Percentiles rank a stretch among this genome's conserved stretches.
Conservation (phyloP, 495 filamentous ascomycete genomes). For the Daldinia caldariorum region DNA sequence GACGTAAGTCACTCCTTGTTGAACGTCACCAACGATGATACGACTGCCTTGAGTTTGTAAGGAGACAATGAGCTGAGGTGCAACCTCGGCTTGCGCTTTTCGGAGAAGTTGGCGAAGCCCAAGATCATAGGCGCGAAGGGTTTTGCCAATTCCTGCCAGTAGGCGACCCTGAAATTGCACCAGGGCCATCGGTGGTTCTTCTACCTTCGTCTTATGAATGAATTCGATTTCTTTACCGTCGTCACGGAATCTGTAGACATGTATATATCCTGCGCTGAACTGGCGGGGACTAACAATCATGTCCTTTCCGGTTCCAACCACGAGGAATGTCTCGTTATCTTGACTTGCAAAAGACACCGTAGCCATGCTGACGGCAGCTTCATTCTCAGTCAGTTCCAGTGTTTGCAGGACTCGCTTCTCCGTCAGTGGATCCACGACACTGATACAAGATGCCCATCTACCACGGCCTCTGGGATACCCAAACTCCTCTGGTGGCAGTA, state of each 20-base stretch:
- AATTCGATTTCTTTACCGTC: slow-evolving; percentile 89
- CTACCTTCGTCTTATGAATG: slow-evolving; percentile 93
- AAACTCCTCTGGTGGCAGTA: slow-evolving; percentile 83
- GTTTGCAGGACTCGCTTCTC: slow-evolving; percentile 76
- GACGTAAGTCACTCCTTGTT: slow-evolving; percentile 88
- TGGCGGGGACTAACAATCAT: slow-evolving; percentile 79
- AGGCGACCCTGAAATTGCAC: slow-evolving; percentile 92
- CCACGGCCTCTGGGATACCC: slow-evolving; percentile 84
- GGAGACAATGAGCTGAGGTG: slow-evolving; percentile 82
- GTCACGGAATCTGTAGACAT: slow-evolving; percentile 91
- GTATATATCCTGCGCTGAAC: slow-evolving; percentile 81
- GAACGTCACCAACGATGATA: slow-evolving; percentile 90
- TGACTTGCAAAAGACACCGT: slow-evolving; percentile 86
- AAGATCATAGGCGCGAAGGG: slow-evolving; percentile 87
- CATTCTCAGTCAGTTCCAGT: slow-evolving; percentile 87
- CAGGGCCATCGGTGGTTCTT: slow-evolving; percentile 87
- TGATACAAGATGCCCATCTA: slow-evolving; percentile 95
- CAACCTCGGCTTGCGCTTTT: slow-evolving; percentile 84
- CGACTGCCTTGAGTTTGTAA: slow-evolving; percentile 91
- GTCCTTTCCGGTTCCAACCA: slow-evolving; percentile 93
- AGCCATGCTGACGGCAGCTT: slow-evolving; percentile 87
- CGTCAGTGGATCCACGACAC: slow-evolving; percentile 82
- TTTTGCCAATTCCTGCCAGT: slow-evolving; percentile 81
- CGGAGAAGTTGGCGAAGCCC: slow-evolving; percentile 90
- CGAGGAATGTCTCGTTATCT: slow-evolving; percentile 87